Evolutionary conservation across 768 basidiomycete species (phyloP).

Genomic region (Xanthoconium purpureum): DNA sequence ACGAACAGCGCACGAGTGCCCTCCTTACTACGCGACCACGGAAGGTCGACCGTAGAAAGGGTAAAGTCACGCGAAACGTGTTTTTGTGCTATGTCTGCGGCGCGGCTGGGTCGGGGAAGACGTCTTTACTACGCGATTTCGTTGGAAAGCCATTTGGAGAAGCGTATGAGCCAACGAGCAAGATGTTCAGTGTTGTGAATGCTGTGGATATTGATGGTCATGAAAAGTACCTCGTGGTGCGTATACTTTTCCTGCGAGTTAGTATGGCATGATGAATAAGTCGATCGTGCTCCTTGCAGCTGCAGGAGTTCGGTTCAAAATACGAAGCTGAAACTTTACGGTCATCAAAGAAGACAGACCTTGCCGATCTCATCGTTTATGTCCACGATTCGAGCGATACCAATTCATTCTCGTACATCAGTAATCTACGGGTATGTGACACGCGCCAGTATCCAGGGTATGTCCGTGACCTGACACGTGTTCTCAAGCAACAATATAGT

Average conservation of each 20-base stretch:
- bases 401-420: constrained; percentile 98
- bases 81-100: constrained; percentile 94
- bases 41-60: constrained; percentile 80
- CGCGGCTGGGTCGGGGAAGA: constrained; percentile 95
- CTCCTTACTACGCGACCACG: constrained; percentile 82
- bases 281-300: constrained; percentile 40
- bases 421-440: constrained; percentile 78
- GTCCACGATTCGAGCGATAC: constrained; percentile 98
- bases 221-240: constrained; percentile 94
- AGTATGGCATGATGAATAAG: not conserved
- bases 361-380: constrained; percentile 92
- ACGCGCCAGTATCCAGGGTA: not conserved
- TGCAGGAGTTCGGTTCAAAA: constrained; percentile 96
- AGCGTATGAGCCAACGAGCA: constrained; percentile 84
- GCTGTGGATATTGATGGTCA: constrained; percentile 90
- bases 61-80: constrained; percentile 86
- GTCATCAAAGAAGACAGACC: constrained; percentile 85
- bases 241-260: constrained; percentile 44
- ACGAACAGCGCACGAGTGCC: constrained; percentile 75
- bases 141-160: constrained; percentile 75
- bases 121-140: constrained; percentile 79
- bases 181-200: constrained; percentile 90
- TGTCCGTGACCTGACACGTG: constrained; percentile 14
- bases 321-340: constrained; percentile 90
- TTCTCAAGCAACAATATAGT: constrained; percentile 88